A percentile compares a stretch with the other conserved stretches of the same genome.
phyloP scores from a whole-genome alignment of 306 rosid species.

The Trichosanthes cucumerina region DNA sequence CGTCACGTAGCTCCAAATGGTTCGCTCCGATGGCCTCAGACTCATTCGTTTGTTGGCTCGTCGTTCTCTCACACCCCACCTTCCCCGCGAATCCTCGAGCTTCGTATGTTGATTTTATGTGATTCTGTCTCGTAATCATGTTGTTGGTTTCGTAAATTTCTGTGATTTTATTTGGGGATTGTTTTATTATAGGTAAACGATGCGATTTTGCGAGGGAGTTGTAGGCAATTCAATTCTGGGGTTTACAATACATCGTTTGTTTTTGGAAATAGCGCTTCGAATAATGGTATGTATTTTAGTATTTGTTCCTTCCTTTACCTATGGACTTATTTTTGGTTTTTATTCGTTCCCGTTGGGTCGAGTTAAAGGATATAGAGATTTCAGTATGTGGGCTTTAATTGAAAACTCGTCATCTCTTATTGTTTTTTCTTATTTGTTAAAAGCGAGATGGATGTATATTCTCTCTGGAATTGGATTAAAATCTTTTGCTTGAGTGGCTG shows the following conservation, averaged over 20 bases:
- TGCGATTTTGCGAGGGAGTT: slow-evolving; percentile 28
- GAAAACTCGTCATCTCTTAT: not conserved
- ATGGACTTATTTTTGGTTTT: not conserved
- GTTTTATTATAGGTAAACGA: slow-evolving; percentile 30
- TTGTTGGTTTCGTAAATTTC: not conserved
- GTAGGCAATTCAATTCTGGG: slow-evolving; percentile 38
- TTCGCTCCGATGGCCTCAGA: slow-evolving; percentile 52
- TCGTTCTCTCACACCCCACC: slow-evolving; percentile 27
- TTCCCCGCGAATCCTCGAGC: slow-evolving; percentile 9
- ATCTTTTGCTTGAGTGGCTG: not conserved
- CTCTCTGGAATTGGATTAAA: not conserved
- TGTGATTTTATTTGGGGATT: not conserved
- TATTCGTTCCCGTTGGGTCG: not conserved
- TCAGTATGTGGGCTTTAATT: not conserved
- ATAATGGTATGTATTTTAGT: slow-evolving; percentile 25
- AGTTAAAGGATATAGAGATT: not conserved
- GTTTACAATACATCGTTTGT: slow-evolving; percentile 22
- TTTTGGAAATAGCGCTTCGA: slow-evolving; percentile 22
- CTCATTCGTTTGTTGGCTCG: slow-evolving; percentile 43
- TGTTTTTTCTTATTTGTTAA: not conserved
- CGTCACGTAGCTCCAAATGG: slow-evolving; percentile 37
- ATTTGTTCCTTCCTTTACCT: not conserved
- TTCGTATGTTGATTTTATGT: slow-evolving; percentile 17
- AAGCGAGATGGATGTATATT: too few relatives aligned
- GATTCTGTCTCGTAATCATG: not conserved